Percentiles rank a stretch among this genome's conserved stretches.
Evolutionary conservation across 208 protist species (phyloP).

Genomic region (Leishmania major): DNA sequence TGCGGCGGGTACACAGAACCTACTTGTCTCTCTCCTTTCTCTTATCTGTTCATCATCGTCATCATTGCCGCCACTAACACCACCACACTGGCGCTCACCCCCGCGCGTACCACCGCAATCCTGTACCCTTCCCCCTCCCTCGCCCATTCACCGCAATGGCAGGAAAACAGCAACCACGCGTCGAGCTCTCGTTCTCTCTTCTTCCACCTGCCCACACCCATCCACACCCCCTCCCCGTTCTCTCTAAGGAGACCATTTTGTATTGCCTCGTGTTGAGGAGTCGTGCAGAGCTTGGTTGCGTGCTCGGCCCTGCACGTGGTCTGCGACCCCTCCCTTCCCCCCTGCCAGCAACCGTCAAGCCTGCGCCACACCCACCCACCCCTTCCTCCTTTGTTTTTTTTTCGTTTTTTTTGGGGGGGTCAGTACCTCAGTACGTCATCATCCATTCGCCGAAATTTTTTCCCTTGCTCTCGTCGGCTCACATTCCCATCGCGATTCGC

Average conservation of each 20-base stretch:
- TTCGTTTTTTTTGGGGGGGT: neutral
- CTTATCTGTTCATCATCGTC: neutral
- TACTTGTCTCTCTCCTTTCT: neutral
- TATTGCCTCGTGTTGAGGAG: neutral
- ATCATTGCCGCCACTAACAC: neutral
- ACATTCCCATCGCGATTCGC: neutral
- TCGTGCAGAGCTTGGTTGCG: neutral
- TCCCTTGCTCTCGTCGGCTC: neutral
- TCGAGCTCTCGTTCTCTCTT: neutral
- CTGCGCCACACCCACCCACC: neutral
- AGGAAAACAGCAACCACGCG: neutral
- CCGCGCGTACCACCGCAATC: neutral
- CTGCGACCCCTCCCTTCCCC: neutral
- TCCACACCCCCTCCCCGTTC: neutral
- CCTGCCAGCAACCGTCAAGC: neutral
- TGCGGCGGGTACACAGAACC: neutral
- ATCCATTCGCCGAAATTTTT: neutral
- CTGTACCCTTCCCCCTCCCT: neutral
- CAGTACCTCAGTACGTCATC: neutral
- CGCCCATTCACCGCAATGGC: neutral
- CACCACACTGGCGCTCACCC: neutral
- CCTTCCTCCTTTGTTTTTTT: neutral
- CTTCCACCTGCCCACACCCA: neutral
- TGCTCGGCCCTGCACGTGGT: neutral
- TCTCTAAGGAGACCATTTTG: neutral